Evolutionary conservation across 75 land plant species (phyloP).

Genomic region (Pinus albicaulis): DNA sequence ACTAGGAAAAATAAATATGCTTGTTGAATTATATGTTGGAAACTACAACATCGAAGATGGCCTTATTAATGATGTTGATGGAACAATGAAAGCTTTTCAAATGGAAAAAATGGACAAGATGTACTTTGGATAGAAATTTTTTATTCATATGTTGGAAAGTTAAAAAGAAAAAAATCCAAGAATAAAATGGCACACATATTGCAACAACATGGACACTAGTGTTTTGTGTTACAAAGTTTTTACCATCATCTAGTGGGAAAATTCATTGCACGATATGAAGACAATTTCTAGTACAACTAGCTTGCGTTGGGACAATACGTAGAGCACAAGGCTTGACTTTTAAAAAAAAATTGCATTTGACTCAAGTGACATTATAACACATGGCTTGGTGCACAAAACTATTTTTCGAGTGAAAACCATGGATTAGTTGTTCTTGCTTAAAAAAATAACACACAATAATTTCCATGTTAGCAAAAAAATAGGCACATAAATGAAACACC

Average conservation of each 20-base stretch:
- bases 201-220: not conserved
- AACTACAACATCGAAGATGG: too few species aligned
- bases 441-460: too few species aligned
- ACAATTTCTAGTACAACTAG: not conserved
- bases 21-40: too few species aligned
- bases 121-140: too few species aligned
- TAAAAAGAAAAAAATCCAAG: not conserved
- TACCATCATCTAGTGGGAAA: not conserved
- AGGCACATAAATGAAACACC: rapidly evolving
- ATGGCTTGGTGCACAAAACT: not conserved
- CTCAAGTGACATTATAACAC: too few species aligned
- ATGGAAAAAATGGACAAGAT: too few species aligned
- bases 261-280: not conserved
- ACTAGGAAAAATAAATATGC: too few species aligned
- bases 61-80: too few species aligned
- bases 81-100: too few species aligned
- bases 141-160: rapidly evolving
- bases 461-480: too few species aligned
- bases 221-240: rapidly evolving
- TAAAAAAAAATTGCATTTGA: not conserved
- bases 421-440: not conserved
- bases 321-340: not conserved
- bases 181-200: rapidly evolving
- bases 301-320: not conserved
- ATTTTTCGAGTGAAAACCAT: not conserved